Evolutionary conservation across 1,139 yeast species (phyloP), one percentile per base, ranked within the genome.

Genomic region (Pichia sp.): DNA sequence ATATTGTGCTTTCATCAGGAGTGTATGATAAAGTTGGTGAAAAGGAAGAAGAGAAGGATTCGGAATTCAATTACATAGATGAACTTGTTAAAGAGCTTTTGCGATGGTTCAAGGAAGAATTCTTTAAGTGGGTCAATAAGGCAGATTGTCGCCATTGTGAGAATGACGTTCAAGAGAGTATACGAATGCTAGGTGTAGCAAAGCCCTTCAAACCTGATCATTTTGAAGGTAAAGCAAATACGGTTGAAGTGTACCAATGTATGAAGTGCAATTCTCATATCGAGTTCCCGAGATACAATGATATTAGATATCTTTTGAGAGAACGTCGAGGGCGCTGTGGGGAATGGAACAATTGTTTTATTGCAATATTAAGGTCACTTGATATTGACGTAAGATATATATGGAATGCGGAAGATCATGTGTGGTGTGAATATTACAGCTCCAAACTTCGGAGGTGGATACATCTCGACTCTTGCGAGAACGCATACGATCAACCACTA

Each of bases 321-420:
- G 73, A 81, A 0, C 62, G 86, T 27, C 55, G 57, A 23, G 97
- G 97, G 0, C 64, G 98, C 31, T 88, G 98, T 60, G 98, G 98
- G 3, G 98, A 88, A 56, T 88, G 94, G 94, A 93, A 88, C 39
- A 83, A 84, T 50, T 74, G 93, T 45, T 87, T 88, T 53, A 69
- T 84, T 37, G 62, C 86, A 29, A 60, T 87, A 3, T 61, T 88
- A 40, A 67, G 77, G 28, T 77, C 94, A 0, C 59, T 87, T 26
- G 86, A 82, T 1, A 60, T 77, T 7, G 64, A 72, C 26, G 66
- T 70, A 1, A 60, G 98, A 38, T 87, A 81, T 53, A 66, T 87
- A 2, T 84, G 94, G 94, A 87, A 87, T 55, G 65, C 72, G 5
- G 98, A 88, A 54, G 97, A 88, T 53, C 98, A 88, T 55, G 96